Percentiles rank a stretch among this genome's conserved stretches.
Evolutionary conservation across 2,329 filamentous ascomycete genomes (phyloP).

Genomic region (Talaromyces islandicus): DNA sequence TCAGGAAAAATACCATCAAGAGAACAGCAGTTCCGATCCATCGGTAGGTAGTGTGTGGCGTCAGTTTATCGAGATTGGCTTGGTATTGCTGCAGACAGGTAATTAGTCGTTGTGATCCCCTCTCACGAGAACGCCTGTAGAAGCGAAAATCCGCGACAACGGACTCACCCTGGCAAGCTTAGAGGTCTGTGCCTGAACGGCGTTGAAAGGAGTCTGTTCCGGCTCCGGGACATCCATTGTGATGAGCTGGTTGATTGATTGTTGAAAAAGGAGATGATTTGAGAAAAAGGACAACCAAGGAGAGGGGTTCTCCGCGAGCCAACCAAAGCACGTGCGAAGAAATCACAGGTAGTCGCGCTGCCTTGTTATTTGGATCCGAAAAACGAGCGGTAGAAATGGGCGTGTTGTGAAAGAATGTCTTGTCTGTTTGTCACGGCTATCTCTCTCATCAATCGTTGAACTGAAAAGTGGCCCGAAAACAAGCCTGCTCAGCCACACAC

Average conservation of each 20-base stretch:
- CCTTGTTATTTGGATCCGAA: not conserved
- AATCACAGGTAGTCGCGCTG: not conserved
- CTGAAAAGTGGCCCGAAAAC: conserved; percentile 3
- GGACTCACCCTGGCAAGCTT: conserved; percentile 37
- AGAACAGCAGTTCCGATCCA: conserved; percentile 77
- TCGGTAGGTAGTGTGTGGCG: conserved; percentile 81
- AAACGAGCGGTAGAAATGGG: not conserved
- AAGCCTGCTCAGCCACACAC: not conserved
- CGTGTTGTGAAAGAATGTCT: not conserved
- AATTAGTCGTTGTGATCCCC: not conserved
- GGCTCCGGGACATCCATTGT: conserved; percentile 81
- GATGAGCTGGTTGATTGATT: conserved; percentile 9
- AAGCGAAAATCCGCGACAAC: not conserved
- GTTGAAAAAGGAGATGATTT: conserved; percentile 1
- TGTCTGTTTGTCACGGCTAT: not conserved
- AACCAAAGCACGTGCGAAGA: not conserved
- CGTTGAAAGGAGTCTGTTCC: conserved; percentile 85
- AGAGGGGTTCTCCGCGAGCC: not conserved
- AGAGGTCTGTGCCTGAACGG: conserved; percentile 75
- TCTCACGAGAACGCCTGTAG: not conserved
- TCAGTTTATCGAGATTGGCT: conserved; percentile 87
- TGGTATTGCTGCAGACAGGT: conserved; percentile 70
- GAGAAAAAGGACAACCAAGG: not conserved
- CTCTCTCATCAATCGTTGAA: no score
- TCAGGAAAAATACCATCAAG: conserved; percentile 75